These are phyloP conservation scores for Suillus fuscotomentosus DNA, from an alignment of 768 basidiomycete genomes.

Conservation along the genomic window DNA sequence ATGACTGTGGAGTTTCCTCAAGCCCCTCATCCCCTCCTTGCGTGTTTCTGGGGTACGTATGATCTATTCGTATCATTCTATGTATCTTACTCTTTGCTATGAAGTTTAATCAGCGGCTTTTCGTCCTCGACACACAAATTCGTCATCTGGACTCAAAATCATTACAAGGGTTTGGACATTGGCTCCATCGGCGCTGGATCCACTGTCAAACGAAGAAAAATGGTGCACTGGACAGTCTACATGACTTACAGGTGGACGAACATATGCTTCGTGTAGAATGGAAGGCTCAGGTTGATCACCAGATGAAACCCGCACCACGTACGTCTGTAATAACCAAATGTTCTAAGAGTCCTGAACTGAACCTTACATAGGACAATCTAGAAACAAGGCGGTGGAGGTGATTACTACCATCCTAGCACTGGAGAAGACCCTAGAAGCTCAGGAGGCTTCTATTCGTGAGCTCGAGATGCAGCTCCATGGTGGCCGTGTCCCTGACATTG, in stretches of 20 bases:
- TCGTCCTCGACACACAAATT: slow-evolving; percentile 19
- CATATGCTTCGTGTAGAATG: slow-evolving; percentile 10
- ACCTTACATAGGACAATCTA: background rate
- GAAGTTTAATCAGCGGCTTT: slow-evolving; percentile 27
- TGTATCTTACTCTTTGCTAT: slow-evolving; percentile 11
- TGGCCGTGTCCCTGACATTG: background rate
- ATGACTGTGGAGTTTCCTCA: slow-evolving; percentile 23
- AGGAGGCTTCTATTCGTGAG: background rate
- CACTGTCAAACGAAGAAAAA: slow-evolving; percentile 11
- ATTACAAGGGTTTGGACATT: slow-evolving; percentile 11
- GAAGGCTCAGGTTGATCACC: slow-evolving; percentile 5
- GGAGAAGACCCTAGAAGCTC: background rate
- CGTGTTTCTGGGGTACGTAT: slow-evolving; percentile 18
- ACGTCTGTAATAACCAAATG: background rate
- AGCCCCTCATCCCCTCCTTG: slow-evolving; percentile 17
- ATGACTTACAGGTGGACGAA: background rate
- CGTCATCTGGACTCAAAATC: background rate
- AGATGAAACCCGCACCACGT: background rate
- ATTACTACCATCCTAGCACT: background rate
- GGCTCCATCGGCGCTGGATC: slow-evolving; percentile 12
- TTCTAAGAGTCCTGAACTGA: background rate
- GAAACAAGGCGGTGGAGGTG: slow-evolving; percentile 4
- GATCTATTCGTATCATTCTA: background rate
- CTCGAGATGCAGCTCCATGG: background rate
- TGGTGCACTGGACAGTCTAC: background rate